Evolutionary conservation across 2,329 filamentous ascomycete genomes (phyloP).

Genomic region (Stachybotrys echinatus): DNA sequence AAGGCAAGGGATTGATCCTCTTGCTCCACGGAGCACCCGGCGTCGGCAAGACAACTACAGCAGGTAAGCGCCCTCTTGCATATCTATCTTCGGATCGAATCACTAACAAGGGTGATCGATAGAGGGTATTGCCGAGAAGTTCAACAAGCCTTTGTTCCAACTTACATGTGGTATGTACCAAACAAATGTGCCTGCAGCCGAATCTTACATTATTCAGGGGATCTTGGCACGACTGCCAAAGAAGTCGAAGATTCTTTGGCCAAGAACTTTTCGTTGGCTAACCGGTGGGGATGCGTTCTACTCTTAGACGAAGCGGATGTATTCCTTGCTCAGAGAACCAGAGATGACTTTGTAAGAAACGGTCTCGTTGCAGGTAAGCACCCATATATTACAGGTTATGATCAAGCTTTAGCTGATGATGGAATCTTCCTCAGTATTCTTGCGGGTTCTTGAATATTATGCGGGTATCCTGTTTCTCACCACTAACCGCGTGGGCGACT

Average conservation of each 20-base stretch:
- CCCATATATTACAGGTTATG: too few relatives aligned
- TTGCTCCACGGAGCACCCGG: constrained; percentile 21
- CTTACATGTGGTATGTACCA: constrained; percentile 12
- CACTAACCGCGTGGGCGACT: constrained; percentile 35
- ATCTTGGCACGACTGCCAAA: constrained; percentile 10
- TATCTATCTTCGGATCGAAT: too few relatives aligned
- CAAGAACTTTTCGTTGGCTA: constrained; percentile 11
- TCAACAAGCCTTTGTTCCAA: constrained; percentile 10
- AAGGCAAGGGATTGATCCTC: constrained; percentile 21
- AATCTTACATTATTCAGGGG: constrained; percentile 3
- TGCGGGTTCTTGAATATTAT: constrained; percentile 33
- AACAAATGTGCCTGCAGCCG: not conserved
- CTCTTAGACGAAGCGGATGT: constrained; percentile 16
- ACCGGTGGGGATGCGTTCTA: constrained; percentile 15
- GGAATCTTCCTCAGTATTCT: constrained; percentile 22
- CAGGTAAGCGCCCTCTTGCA: too few relatives aligned
- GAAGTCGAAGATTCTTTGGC: constrained; percentile 11
- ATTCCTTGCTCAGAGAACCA: constrained; percentile 9
- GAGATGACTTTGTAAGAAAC: constrained; percentile 12
- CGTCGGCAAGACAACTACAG: constrained; percentile 21
- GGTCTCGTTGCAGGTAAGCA: constrained; percentile 12
- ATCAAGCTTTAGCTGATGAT: not conserved
- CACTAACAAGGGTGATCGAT: too few relatives aligned
- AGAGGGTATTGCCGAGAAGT: constrained; percentile 9
- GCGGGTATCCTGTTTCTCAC: constrained; percentile 36